These are phyloP conservation scores for Trichophyton simii DNA, from an alignment of 2,329 filamentous ascomycete species.

Conservation along the genomic window DNA sequence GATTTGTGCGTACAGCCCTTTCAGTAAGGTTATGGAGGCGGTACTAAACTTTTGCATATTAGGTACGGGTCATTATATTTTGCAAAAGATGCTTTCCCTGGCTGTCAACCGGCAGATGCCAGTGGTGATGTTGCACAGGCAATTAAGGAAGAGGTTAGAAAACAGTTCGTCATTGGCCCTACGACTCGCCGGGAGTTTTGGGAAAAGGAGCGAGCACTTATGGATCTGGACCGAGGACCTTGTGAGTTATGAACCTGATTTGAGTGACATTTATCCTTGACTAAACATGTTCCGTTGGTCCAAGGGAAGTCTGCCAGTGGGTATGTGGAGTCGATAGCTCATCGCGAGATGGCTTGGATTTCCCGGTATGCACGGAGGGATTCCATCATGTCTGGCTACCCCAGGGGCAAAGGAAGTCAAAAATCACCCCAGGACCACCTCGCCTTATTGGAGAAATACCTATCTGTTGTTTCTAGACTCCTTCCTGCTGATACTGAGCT, in stretches of 20 bases:
- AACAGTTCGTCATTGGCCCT: slow-evolving; percentile 9
- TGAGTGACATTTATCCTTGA: not conserved
- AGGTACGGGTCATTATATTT: slow-evolving; percentile 9
- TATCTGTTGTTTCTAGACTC: not conserved
- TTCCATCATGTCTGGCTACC: not conserved
- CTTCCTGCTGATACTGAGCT: slow-evolving; percentile 13
- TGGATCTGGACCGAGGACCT: slow-evolving; percentile 30
- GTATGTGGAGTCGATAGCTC: slow-evolving; percentile 6
- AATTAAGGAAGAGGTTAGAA: slow-evolving; percentile 11
- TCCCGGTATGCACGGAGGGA: not conserved
- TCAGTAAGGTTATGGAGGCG: not conserved
- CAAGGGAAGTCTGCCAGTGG: slow-evolving; percentile 23
- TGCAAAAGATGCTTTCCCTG: slow-evolving; percentile 6
- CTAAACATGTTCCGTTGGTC: not conserved
- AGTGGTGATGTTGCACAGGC: not conserved
- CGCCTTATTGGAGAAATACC: slow-evolving; percentile 6
- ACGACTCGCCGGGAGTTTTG: slow-evolving; percentile 16
- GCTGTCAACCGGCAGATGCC: slow-evolving; percentile 6
- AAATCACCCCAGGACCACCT: slow-evolving; percentile 4
- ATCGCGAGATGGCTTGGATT: slow-evolving; percentile 8
- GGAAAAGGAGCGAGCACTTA: slow-evolving; percentile 23
- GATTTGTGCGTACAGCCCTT: not conserved
- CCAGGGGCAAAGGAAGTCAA: slow-evolving; percentile 8
- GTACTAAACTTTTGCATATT: not conserved
- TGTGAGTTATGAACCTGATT: slow-evolving; percentile 19